A percentile compares a stretch with the other conserved stretches of the same genome.
These are phyloP conservation scores for Straminergon stramineum DNA, from an alignment of 225 moss, liverwort and hornwort species.

Conservation along the genomic window DNA sequence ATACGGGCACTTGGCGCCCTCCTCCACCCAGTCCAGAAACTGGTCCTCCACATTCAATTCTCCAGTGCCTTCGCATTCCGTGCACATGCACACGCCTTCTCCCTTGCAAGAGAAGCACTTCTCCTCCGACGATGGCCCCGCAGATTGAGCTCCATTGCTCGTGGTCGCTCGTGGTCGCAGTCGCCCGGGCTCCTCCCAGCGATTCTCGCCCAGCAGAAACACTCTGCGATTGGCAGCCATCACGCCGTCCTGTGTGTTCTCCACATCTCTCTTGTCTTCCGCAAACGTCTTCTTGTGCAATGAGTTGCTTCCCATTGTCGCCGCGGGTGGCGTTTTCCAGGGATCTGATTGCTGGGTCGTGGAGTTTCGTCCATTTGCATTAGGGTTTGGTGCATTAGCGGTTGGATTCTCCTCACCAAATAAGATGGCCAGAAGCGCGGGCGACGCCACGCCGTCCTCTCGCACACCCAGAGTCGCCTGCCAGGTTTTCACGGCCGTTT, in stretches of 20 bases:
- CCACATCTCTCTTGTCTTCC: conserved; percentile 41
- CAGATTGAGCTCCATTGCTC: neutral
- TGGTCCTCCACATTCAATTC: conserved; percentile 93
- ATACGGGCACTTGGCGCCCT: conserved; percentile 57
- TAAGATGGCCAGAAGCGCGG: conserved; percentile 14
- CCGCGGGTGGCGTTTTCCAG: neutral
- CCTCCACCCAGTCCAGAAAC: conserved; percentile 62
- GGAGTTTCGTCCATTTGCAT: neutral
- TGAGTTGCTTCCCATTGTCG: neutral
- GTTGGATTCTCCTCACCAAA: conserved; percentile 1
- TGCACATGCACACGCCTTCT: conserved; percentile 67
- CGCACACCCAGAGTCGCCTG: conserved; percentile 35
- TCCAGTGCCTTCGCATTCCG: conserved; percentile 93
- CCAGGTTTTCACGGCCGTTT: conserved; percentile 69
- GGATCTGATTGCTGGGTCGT: neutral
- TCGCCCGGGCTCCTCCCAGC: conserved; percentile 91
- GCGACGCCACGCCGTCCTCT: conserved; percentile 31
- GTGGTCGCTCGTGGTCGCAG: neutral
- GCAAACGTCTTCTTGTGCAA: conserved; percentile 14
- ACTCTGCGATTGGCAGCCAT: conserved; percentile 56
- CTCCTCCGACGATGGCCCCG: neutral
- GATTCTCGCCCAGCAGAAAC: conserved; percentile 85
- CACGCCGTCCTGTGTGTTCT: conserved; percentile 18
- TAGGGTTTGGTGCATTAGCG: neutral
- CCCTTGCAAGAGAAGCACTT: conserved; percentile 80